These are phyloP conservation scores for Syzygium grande DNA, from an alignment of 345 rosid genomes.

Conservation along the genomic window DNA sequence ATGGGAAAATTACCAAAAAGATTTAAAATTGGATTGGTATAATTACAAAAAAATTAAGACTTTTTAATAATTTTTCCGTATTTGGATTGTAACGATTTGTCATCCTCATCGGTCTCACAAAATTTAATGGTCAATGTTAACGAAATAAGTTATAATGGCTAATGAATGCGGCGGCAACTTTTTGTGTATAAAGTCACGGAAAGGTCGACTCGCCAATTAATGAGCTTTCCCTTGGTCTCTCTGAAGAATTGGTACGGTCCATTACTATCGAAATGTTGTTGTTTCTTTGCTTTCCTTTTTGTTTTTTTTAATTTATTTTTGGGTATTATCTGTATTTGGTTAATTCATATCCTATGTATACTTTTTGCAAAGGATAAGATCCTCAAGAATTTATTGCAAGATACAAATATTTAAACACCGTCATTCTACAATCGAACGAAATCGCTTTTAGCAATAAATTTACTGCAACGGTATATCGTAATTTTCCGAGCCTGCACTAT, in stretches of 20 bases:
- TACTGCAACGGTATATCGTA: fast-evolving
- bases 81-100: too few relatives aligned
- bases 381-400: neutral
- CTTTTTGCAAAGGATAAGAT: neutral
- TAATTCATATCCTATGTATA: neutral
- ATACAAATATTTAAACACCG: neutral
- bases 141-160: neutral
- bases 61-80: too few relatives aligned
- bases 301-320: neutral
- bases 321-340: neutral
- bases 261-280: neutral
- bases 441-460: neutral
- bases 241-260: neutral
- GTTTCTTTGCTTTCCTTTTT: neutral
- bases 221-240: neutral
- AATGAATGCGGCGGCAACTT: neutral
- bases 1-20: too few relatives aligned
- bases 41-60: too few relatives aligned
- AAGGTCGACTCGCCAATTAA: neutral
- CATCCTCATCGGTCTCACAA: too few relatives aligned
- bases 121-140: neutral
- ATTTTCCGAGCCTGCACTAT: neutral
- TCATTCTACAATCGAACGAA: neutral
- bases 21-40: too few relatives aligned
- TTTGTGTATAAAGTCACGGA: neutral